Conservation (phyloP, 352 stramenopile species). For the Globisporangium yorkense region DNA sequence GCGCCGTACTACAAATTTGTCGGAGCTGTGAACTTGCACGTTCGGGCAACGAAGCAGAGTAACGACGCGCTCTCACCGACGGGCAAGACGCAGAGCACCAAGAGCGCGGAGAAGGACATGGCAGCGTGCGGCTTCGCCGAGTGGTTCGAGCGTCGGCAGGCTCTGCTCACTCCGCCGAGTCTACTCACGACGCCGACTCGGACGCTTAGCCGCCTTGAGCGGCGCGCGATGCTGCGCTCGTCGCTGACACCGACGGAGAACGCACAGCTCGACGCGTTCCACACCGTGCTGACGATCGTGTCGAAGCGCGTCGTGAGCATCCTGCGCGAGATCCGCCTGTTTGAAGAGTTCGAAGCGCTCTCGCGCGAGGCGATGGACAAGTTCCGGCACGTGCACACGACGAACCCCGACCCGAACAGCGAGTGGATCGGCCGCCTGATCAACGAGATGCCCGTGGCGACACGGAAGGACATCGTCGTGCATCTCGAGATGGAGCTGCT, state of each 20-base stretch:
- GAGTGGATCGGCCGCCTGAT: constrained; percentile 50
- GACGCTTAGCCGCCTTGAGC: constrained; percentile 31
- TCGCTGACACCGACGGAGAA: constrained; percentile 57
- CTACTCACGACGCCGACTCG: constrained; percentile 10
- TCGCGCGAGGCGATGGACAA: constrained; percentile 35
- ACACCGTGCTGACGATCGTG: constrained; percentile 37
- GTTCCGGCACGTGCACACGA: constrained; percentile 43
- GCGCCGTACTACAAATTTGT: constrained; percentile 52
- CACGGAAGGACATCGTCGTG: constrained; percentile 49
- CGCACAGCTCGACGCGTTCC: constrained; percentile 52
- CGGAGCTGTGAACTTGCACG: constrained; percentile 32
- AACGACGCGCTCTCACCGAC: background rate
- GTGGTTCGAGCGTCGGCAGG: constrained; percentile 28
- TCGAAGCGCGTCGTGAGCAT: constrained; percentile 53
- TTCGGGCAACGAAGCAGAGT: constrained; percentile 14
- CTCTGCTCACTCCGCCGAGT: constrained; percentile 6
- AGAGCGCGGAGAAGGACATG: background rate
- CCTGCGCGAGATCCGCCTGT: constrained; percentile 44
- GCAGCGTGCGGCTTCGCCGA: constrained; percentile 17
- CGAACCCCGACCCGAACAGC: constrained; percentile 37
- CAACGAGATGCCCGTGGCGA: constrained; percentile 47
- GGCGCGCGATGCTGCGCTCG: constrained; percentile 37
- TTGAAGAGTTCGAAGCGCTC: constrained; percentile 57
- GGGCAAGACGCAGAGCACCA: background rate
- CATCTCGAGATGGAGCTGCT: constrained; percentile 62